Percentiles rank a stretch among this genome's conserved stretches.
Evolutionary conservation across 148 eudicot genomes (phyloP).

Genomic region (Selenicereus undatus): DNA sequence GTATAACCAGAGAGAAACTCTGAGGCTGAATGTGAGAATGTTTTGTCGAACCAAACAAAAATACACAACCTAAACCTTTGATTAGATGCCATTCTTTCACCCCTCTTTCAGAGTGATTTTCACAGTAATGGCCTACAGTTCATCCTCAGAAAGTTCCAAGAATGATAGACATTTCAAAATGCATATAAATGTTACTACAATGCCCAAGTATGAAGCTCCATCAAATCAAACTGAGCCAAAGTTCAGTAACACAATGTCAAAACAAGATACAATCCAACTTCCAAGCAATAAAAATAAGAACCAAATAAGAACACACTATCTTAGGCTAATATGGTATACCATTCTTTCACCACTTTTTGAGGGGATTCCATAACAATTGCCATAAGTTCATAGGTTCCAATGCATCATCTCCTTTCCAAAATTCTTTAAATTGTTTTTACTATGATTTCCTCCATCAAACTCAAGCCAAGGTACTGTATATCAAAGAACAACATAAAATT

Average conservation of each 20-base stretch:
- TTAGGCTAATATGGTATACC: no score
- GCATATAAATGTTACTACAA: neutral
- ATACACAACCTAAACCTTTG: neutral
- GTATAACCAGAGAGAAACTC: neutral
- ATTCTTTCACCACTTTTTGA: no score
- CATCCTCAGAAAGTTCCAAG: neutral
- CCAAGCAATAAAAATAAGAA: neutral
- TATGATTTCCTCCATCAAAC: no score
- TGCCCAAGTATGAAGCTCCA: neutral
- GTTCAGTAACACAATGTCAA: neutral
- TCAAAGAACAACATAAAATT: no score
- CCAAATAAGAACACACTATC: no score
- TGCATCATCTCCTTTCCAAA: no score
- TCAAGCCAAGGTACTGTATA: no score
- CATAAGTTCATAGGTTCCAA: no score
- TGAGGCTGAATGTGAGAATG: neutral
- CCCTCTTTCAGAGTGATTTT: neutral
- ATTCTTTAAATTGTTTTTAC: no score
- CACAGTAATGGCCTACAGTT: neutral
- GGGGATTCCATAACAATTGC: no score
- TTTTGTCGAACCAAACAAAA: neutral
- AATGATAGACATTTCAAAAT: neutral
- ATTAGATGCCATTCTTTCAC: neutral
- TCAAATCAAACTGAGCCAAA: neutral
- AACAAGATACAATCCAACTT: neutral